These are phyloP conservation scores for Umbelopsis sp. DNA, from an alignment of 192 early-diverging fungal genomes.

Conservation along the genomic window DNA sequence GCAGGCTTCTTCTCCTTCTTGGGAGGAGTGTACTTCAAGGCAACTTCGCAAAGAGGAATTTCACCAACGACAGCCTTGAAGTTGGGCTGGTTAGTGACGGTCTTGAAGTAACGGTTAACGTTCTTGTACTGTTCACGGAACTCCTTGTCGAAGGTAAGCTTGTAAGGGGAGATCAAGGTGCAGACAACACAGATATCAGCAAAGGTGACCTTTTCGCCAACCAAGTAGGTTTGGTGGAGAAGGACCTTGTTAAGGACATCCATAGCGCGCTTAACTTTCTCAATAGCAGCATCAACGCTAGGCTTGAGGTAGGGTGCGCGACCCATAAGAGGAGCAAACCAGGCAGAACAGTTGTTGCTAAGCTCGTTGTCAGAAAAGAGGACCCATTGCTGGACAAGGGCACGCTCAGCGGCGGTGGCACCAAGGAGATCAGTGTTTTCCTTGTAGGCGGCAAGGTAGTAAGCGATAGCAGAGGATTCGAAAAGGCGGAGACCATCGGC, in stretches of 20 bases:
- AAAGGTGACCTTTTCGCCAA: constrained; percentile 90
- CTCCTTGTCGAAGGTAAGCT: constrained; percentile 64
- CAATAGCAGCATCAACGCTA: constrained; percentile 69
- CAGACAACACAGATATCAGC: constrained; percentile 82
- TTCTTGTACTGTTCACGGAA: constrained; percentile 88
- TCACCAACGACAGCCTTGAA: constrained; percentile 85
- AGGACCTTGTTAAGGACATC: constrained; percentile 78
- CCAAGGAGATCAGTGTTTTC: constrained; percentile 58
- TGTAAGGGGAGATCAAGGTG: constrained; percentile 50
- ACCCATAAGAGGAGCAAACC: constrained; percentile 50
- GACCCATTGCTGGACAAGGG: constrained; percentile 67
- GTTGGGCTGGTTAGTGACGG: constrained; percentile 78
- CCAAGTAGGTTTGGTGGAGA: constrained; percentile 86
- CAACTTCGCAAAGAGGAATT: constrained; percentile 64
- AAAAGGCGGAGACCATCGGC: constrained; percentile 73
- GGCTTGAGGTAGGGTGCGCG: constrained; percentile 46
- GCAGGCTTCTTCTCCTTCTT: constrained; percentile 67
- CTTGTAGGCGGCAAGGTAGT: constrained; percentile 68
- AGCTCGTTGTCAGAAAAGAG: constrained; percentile 66
- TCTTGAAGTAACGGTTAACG: constrained; percentile 92
- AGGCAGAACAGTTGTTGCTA: constrained; percentile 39
- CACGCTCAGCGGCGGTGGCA: constrained; percentile 56
- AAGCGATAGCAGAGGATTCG: constrained; percentile 91
- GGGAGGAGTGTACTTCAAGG: constrained; percentile 53
- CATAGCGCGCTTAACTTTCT: constrained; percentile 65